These are phyloP conservation scores for Cryptococcus sp. DNA, from an alignment of 1,284 basidiomycete genomes.

Conservation along the genomic window DNA sequence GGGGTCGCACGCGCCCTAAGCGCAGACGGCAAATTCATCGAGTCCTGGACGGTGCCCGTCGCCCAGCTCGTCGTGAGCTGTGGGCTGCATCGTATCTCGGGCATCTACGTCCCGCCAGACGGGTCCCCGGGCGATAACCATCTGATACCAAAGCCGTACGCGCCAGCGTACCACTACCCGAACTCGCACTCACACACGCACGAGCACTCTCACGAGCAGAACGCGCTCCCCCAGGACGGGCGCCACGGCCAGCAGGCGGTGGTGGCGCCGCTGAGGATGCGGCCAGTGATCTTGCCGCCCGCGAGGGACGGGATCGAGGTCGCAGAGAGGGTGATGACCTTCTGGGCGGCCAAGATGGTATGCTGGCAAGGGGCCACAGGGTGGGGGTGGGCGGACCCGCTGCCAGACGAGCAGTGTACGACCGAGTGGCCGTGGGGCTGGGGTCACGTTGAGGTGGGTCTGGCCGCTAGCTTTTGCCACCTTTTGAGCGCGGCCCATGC, in stretches of 20 bases:
- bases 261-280: slow-evolving; percentile 22
- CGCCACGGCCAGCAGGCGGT: too few relatives aligned
- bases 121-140: not conserved
- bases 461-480: too few relatives aligned
- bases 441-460: slow-evolving; percentile 24
- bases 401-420: slow-evolving; percentile 33
- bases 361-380: slow-evolving; percentile 32
- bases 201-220: too few relatives aligned
- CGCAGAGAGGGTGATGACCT: slow-evolving; percentile 33
- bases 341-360: slow-evolving; percentile 40
- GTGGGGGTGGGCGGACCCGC: slow-evolving; percentile 32
- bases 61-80: slow-evolving; percentile 32
- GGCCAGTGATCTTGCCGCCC: slow-evolving; percentile 35
- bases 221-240: too few relatives aligned
- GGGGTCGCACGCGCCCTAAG: slow-evolving; percentile 34
- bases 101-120: slow-evolving; percentile 19
- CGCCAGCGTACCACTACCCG: slow-evolving; percentile 14
- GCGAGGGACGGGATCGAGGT: slow-evolving; percentile 35
- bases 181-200: slow-evolving; percentile 9
- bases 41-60: slow-evolving; percentile 37
- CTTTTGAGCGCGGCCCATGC: not conserved
- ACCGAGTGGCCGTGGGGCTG: slow-evolving; percentile 33
- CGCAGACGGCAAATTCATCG: slow-evolving; percentile 31
- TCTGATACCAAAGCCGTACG: slow-evolving; percentile 20
- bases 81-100: slow-evolving; percentile 35